phyloP scores from a whole-genome alignment of 257 asterid species.

The Leptodermis oblonga region DNA sequence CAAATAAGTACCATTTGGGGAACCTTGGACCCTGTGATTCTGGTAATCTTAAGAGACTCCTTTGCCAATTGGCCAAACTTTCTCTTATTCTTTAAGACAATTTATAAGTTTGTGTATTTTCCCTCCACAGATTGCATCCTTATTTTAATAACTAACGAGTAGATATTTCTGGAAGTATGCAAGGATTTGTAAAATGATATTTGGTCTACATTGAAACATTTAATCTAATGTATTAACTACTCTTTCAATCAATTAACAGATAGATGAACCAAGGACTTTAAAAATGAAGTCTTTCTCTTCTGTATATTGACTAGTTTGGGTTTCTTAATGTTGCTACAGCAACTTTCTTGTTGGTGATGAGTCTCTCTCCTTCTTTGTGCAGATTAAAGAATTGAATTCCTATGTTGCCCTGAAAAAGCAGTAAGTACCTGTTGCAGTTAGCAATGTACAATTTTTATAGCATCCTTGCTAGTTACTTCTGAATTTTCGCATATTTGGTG shows the following conservation, averaged over 20 bases:
- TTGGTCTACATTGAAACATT: not conserved
- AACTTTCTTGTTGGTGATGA: slow-evolving; percentile 15
- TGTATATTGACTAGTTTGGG: not conserved
- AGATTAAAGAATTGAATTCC: slow-evolving; percentile 95
- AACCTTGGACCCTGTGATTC: not conserved
- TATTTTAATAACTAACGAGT: too few relatives aligned
- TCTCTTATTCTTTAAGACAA: not conserved
- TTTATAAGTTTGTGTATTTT: not conserved
- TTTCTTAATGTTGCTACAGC: not conserved
- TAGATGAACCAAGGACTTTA: not conserved
- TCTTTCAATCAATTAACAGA: not conserved
- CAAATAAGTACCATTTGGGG: not conserved
- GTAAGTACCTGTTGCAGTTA: slow-evolving; percentile 43
- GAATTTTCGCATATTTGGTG: not conserved
- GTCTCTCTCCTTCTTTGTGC: slow-evolving; percentile 36
- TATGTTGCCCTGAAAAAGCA: slow-evolving; percentile 93
- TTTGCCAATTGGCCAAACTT: not conserved
- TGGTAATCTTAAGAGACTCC: not conserved
- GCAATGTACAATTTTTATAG: not conserved
- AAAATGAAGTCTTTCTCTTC: not conserved
- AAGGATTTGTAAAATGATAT: not conserved
- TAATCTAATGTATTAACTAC: not conserved
- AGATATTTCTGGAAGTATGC: not conserved
- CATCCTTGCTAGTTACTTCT: slow-evolving; percentile 4
- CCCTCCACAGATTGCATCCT: not conserved